Conservation (phyloP, 2,329 filamentous ascomycete genomes). For the Penicillium sp. region DNA sequence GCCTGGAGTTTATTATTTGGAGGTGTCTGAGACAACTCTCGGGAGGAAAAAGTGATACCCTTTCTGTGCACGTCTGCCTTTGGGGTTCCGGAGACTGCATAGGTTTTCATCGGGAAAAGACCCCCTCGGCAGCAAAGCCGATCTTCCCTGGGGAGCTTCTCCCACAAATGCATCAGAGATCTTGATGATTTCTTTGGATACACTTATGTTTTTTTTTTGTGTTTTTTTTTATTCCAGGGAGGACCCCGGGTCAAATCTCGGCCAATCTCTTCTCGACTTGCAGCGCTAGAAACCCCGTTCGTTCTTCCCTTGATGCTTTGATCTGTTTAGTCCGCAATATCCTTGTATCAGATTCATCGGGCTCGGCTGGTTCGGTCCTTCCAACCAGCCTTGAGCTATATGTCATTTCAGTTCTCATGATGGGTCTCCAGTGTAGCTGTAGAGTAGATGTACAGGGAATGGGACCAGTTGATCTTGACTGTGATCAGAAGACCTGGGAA, state of each 20-base stretch:
- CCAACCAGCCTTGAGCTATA: constrained; percentile 18
- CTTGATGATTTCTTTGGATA: constrained; percentile 29
- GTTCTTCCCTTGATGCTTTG: constrained; percentile 25
- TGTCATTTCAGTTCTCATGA: constrained; percentile 19
- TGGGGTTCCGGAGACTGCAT: constrained; percentile 37
- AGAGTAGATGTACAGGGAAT: not conserved
- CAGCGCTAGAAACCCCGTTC: constrained; percentile 38
- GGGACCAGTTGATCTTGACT: no score
- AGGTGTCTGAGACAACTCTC: constrained; percentile 44
- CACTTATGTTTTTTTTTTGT: constrained; percentile 2
- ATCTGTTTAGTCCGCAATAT: constrained; percentile 21
- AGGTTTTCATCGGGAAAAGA: constrained; percentile 36
- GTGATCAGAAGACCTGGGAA: no score
- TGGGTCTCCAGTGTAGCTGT: not conserved
- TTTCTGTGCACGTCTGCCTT: constrained; percentile 44
- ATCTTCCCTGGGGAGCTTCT: constrained; percentile 27
- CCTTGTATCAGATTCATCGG: constrained; percentile 26
- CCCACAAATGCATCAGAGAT: constrained; percentile 33
- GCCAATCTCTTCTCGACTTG: constrained; percentile 32
- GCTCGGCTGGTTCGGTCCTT: constrained; percentile 17
- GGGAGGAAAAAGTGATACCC: constrained; percentile 48
- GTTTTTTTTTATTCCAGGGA: not conserved
- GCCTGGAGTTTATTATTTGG: constrained; percentile 37
- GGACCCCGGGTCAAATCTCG: not conserved
- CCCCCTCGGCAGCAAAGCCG: constrained; percentile 29